Conservation (phyloP, 2,329 filamentous ascomycete species). For the Fusarium sterilihyphosum region DNA sequence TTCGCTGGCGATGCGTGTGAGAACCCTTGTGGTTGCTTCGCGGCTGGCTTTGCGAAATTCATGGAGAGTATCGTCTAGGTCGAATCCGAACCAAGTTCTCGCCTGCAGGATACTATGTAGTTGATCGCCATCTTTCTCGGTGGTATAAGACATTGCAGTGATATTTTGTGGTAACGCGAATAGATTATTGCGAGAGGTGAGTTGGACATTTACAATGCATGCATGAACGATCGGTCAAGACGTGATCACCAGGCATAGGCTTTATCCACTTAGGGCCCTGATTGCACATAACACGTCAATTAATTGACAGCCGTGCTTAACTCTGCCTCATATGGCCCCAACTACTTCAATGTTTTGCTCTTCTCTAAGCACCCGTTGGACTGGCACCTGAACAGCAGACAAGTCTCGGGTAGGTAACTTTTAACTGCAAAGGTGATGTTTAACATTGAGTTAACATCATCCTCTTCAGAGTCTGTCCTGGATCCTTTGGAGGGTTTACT, state of each 20-base stretch:
- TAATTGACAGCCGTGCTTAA: background rate
- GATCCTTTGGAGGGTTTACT: background rate
- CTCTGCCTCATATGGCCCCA: background rate
- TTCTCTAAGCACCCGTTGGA: background rate
- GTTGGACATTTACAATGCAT: background rate
- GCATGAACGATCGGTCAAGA: background rate
- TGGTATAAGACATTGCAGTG: background rate
- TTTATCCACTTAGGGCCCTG: background rate
- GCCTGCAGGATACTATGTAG: background rate
- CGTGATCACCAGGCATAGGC: background rate
- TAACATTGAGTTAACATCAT: background rate
- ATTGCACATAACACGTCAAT: background rate
- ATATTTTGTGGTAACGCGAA: no score
- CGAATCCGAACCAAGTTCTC: conserved; percentile 56
- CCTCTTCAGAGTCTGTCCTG: no score
- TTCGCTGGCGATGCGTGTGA: conserved; percentile 43
- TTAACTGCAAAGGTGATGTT: background rate
- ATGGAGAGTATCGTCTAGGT: conserved; percentile 60
- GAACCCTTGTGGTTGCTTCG: conserved; percentile 47
- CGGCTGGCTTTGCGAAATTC: conserved; percentile 55
- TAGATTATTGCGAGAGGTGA: background rate
- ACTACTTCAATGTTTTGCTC: background rate
- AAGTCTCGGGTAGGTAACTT: background rate
- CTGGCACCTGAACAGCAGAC: no score
- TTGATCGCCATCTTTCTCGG: rapidly evolving